These are phyloP conservation scores for Diplodia scrobiculata DNA, from an alignment of 2,329 filamentous ascomycete genomes.

Conservation along the genomic window DNA sequence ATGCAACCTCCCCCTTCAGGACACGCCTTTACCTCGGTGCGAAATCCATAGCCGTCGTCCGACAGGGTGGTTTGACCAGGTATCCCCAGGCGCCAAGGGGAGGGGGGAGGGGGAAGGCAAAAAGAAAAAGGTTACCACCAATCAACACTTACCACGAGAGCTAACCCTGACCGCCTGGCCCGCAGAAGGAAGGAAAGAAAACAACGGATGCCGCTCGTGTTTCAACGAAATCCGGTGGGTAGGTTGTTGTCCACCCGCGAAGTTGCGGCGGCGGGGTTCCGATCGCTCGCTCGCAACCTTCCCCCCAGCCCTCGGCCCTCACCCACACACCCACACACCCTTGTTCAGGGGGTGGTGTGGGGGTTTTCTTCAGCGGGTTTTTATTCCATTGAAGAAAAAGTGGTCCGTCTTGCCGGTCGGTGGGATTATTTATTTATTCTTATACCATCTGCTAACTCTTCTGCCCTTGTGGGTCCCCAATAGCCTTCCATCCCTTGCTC, in stretches of 20 bases:
- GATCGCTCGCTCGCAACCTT: not conserved
- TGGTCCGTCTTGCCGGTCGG: not conserved
- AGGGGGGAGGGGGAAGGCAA: not conserved
- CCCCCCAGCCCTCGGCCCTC: not conserved
- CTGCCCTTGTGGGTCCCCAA: not conserved
- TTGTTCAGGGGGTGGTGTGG: not conserved
- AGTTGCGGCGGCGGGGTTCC: not conserved
- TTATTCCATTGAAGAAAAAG: not conserved
- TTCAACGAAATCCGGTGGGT: not conserved
- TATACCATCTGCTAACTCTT: not conserved
- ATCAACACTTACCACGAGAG: not conserved
- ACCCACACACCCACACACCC: not conserved
- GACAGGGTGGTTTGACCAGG: too few relatives aligned
- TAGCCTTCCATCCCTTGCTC: not conserved
- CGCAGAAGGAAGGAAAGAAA: not conserved
- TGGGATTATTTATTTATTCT: conserved; percentile 1
- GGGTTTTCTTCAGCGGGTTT: not conserved
- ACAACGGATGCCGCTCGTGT: not conserved
- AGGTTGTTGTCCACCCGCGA: not conserved
- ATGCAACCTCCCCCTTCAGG: too few relatives aligned
- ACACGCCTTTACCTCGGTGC: too few relatives aligned
- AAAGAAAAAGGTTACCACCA: not conserved
- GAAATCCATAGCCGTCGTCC: too few relatives aligned
- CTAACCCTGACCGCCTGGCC: not conserved
- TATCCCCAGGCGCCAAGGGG: too few relatives aligned